Conservation (phyloP, 1,139 yeast genomes). For the Zhuliangozyma blackwelliae region DNA sequence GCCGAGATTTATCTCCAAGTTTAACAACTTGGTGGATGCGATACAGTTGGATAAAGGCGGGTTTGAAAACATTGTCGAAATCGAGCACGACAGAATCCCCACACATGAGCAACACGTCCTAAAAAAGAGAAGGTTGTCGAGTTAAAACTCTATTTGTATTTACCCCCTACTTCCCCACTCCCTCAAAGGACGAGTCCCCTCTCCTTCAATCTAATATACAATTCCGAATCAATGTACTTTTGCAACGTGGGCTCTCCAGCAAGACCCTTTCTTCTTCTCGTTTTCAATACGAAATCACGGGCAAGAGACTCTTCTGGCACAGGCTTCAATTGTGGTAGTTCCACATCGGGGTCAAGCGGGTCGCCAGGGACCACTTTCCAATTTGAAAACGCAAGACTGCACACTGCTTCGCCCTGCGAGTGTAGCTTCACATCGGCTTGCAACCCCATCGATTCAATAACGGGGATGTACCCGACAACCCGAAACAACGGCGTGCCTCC, state of each 20-base stretch:
- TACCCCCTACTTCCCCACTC: too few species aligned
- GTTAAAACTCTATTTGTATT: background rate
- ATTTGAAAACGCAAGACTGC: conserved; percentile 57
- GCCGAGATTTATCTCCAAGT: conserved; percentile 30
- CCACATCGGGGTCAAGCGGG: conserved; percentile 67
- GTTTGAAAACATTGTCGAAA: conserved; percentile 12
- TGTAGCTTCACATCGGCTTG: conserved; percentile 79
- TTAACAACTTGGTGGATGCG: conserved; percentile 22
- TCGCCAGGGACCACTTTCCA: conserved; percentile 91
- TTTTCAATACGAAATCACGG: conserved; percentile 84
- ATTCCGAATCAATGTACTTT: conserved; percentile 63
- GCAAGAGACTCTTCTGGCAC: conserved; percentile 70
- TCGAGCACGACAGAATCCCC: background rate
- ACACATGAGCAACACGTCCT: background rate
- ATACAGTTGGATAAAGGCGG: conserved; percentile 18
- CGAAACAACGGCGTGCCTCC: conserved; percentile 71
- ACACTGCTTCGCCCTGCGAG: conserved; percentile 75
- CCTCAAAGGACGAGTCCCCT: conserved; percentile 25
- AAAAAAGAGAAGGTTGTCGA: conserved; percentile 5
- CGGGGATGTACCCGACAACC: conserved; percentile 70
- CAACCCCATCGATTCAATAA: conserved; percentile 84
- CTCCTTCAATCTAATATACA: conserved; percentile 51
- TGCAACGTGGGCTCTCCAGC: conserved; percentile 73
- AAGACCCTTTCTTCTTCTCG: conserved; percentile 81
- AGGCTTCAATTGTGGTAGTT: conserved; percentile 68